These are phyloP conservation scores for Chrysanthemum makinoi DNA, from an alignment of 129 eudicot genomes.

Conservation along the genomic window DNA sequence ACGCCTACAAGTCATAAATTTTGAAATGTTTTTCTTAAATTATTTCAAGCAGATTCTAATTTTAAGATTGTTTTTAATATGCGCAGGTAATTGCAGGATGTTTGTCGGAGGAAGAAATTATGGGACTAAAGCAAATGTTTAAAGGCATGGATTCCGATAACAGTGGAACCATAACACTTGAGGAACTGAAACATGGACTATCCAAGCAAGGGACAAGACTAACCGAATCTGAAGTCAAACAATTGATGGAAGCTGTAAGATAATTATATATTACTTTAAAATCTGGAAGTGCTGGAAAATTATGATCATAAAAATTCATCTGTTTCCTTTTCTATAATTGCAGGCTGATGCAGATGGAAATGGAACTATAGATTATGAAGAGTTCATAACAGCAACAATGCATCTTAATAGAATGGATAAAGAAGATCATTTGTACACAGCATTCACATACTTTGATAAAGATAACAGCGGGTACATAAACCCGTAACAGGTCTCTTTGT, in stretches of 20 bases:
- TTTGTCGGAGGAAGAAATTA: slow-evolving; percentile 88
- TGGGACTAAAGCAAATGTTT: slow-evolving; percentile 87
- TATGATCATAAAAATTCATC: neutral
- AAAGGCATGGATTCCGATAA: slow-evolving; percentile 80
- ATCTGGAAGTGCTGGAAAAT: neutral
- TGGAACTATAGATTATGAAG: slow-evolving; percentile 84
- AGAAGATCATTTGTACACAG: slow-evolving; percentile 90
- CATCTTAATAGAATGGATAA: slow-evolving; percentile 88
- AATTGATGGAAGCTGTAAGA: slow-evolving; percentile 89
- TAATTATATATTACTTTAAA: neutral
- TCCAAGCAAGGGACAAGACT: slow-evolving; percentile 73
- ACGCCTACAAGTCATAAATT: neutral
- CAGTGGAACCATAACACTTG: slow-evolving; percentile 84
- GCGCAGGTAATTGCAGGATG: slow-evolving; percentile 89
- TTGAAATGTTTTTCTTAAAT: neutral
- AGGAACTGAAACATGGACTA: slow-evolving; percentile 74
- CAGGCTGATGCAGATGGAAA: slow-evolving; percentile 98
- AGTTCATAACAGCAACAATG: slow-evolving; percentile 95
- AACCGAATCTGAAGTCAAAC: slow-evolving; percentile 73
- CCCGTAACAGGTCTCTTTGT: neutral
- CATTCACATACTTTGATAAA: slow-evolving; percentile 88
- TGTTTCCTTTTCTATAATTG: neutral
- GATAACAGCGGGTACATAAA: slow-evolving; percentile 73
- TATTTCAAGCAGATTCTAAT: neutral
- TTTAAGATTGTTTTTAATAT: slow-evolving; percentile 14